These are phyloP conservation scores for Scytalidium sp. DNA, from an alignment of 2,329 filamentous ascomycete genomes.

Conservation along the genomic window DNA sequence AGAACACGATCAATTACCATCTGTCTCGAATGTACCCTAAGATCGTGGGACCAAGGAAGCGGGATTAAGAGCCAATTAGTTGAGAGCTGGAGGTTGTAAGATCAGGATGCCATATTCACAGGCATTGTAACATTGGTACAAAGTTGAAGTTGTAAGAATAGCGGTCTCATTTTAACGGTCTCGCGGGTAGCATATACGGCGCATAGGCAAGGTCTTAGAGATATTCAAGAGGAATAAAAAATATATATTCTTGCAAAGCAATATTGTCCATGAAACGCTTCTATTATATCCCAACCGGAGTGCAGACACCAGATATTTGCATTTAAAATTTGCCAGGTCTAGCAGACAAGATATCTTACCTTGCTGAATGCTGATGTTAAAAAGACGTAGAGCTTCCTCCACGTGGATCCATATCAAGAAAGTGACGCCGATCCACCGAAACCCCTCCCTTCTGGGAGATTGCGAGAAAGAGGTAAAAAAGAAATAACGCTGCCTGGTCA, in stretches of 20 bases:
- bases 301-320: not conserved
- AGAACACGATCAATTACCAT: slow-evolving; percentile 90
- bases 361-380: not conserved
- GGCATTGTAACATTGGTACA: not conserved
- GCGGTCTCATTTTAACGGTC: not conserved
- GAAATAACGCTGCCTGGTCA: not conserved
- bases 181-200: not conserved
- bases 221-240: not conserved
- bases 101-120: not conserved
- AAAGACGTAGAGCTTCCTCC: not conserved
- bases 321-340: not conserved
- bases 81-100: not conserved
- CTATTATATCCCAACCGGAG: not conserved
- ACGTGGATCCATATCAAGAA: slow-evolving; percentile 6
- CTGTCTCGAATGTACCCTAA: slow-evolving; percentile 73
- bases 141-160: not conserved
- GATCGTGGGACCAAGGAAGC: slow-evolving; percentile 69
- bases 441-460: not conserved
- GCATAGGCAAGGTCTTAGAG: not conserved
- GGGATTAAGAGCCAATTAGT: slow-evolving; percentile 41
- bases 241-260: not conserved
- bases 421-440: slow-evolving; percentile 12
- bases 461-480: not conserved
- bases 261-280: not conserved
- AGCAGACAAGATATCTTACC: not conserved